Conservation (phyloP, 169 alveolate genomes). For the Eimeria acervulina region DNA sequence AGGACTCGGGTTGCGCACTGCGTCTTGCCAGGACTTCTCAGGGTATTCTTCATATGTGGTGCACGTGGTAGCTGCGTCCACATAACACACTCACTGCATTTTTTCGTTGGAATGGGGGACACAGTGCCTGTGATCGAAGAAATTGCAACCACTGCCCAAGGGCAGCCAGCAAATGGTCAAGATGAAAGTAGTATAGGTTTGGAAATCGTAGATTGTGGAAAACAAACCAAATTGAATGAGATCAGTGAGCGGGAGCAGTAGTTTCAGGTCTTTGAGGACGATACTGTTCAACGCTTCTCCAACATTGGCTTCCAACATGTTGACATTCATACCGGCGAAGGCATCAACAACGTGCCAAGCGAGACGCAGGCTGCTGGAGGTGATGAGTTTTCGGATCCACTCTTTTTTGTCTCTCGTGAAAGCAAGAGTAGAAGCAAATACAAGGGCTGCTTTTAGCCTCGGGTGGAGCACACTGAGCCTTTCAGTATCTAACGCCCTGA, state of each 20-base stretch:
- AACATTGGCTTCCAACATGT: slow-evolving; percentile 71
- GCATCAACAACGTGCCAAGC: slow-evolving; percentile 71
- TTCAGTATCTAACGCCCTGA: slow-evolving; percentile 3
- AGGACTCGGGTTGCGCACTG: slow-evolving; percentile 48
- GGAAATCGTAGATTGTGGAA: background rate
- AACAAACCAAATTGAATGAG: slow-evolving; percentile 60
- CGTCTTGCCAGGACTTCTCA: slow-evolving; percentile 69
- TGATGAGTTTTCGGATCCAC: slow-evolving; percentile 41
- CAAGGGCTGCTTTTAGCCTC: slow-evolving; percentile 23
- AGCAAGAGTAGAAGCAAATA: slow-evolving; percentile 11
- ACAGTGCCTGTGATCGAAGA: background rate
- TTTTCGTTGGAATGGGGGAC: background rate
- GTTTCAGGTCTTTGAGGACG: slow-evolving; percentile 30
- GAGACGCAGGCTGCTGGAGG: slow-evolving; percentile 53
- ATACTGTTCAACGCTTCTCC: slow-evolving; percentile 61
- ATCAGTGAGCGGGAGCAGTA: slow-evolving; percentile 31
- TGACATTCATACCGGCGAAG: slow-evolving; percentile 43
- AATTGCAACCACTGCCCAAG: background rate
- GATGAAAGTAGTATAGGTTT: background rate
- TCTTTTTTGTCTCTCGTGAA: slow-evolving; percentile 9
- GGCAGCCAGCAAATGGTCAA: background rate
- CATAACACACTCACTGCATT: background rate
- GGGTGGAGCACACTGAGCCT: slow-evolving; percentile 49
- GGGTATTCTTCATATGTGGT: slow-evolving; percentile 67
- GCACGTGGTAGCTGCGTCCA: slow-evolving; percentile 56